Conservation (phyloP, 306 rosid genomes). For the Quercus wislizeni region DNA sequence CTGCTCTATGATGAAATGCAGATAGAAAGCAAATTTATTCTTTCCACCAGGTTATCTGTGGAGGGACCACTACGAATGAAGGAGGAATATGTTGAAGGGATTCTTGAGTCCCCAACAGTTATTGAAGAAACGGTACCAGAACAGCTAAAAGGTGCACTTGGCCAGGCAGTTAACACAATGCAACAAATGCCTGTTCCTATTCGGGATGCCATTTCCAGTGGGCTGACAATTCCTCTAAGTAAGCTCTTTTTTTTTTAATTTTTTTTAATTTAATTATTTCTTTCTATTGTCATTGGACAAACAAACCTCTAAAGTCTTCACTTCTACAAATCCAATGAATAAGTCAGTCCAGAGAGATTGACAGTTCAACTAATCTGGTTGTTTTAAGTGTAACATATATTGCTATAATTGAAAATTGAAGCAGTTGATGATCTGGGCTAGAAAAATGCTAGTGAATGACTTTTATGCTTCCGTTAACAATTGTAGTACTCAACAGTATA, state of each 20-base stretch:
- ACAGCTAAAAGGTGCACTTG: constrained; percentile 83
- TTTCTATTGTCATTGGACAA: background rate
- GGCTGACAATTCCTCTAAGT: constrained; percentile 86
- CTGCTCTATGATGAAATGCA: constrained; percentile 33
- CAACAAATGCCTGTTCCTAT: constrained; percentile 85
- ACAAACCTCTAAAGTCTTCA: background rate
- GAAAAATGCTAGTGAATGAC: background rate
- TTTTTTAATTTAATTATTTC: constrained; percentile 5
- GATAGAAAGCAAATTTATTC: constrained; percentile 69
- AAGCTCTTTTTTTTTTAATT: constrained; percentile 20
- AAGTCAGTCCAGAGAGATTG: background rate
- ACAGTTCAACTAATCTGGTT: background rate
- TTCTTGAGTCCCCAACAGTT: constrained; percentile 67
- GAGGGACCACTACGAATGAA: constrained; percentile 96
- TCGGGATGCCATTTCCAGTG: constrained; percentile 62
- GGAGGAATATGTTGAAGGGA: constrained; percentile 89
- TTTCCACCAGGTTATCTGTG: constrained; percentile 69
- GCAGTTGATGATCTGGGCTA: background rate
- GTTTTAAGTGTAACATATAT: background rate
- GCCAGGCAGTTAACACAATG: constrained; percentile 64
- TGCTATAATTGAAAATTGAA: background rate
- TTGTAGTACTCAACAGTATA: too few species aligned
- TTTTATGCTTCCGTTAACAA: too few species aligned
- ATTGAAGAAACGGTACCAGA: constrained; percentile 79
- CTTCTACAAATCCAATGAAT: background rate